phyloP scores from a whole-genome alignment of 768 basidiomycete genomes.

The Amanita pseudoporphyria region DNA sequence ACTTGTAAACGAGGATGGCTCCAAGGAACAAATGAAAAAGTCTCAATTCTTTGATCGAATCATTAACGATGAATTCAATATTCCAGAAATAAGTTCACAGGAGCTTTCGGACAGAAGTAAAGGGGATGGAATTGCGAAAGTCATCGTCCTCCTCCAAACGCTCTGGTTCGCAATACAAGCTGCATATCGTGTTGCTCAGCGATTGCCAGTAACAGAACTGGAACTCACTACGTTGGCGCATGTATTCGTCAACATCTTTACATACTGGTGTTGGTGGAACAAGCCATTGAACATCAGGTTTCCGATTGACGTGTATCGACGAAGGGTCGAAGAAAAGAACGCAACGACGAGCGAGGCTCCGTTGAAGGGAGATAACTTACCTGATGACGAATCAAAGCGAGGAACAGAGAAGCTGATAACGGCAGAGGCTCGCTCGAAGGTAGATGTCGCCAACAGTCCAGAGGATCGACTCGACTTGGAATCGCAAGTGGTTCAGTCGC shows the following conservation, averaged over 20 bases:
- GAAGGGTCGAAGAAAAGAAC: no score
- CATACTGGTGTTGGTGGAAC: conserved; percentile 24
- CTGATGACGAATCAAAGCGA: not conserved
- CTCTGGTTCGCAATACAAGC: conserved; percentile 22
- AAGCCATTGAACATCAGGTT: conserved; percentile 20
- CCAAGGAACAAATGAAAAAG: not conserved
- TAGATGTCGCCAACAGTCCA: no score
- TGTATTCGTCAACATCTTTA: conserved; percentile 17
- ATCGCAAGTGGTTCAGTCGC: not conserved
- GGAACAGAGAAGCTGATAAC: no score
- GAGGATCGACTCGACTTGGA: no score
- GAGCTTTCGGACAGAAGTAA: conserved; percentile 25
- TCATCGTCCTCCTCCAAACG: conserved; percentile 20
- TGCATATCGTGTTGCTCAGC: conserved; percentile 14
- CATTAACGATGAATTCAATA: not conserved
- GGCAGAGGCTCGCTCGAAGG: no score
- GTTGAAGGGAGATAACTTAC: not conserved
- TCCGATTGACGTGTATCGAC: not conserved
- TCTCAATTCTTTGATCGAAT: not conserved
- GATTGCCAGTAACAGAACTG: conserved; percentile 20
- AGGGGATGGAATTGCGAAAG: conserved; percentile 20
- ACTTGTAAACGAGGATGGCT: not conserved
- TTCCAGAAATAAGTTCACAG: conserved; percentile 1
- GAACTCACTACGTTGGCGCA: conserved; percentile 24
- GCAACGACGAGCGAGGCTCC: not conserved